Percentiles rank a stretch among this genome's conserved stretches.
Conservation (phyloP, 2,329 filamentous ascomycete genomes). For the Colletotrichum cordylinicola region DNA sequence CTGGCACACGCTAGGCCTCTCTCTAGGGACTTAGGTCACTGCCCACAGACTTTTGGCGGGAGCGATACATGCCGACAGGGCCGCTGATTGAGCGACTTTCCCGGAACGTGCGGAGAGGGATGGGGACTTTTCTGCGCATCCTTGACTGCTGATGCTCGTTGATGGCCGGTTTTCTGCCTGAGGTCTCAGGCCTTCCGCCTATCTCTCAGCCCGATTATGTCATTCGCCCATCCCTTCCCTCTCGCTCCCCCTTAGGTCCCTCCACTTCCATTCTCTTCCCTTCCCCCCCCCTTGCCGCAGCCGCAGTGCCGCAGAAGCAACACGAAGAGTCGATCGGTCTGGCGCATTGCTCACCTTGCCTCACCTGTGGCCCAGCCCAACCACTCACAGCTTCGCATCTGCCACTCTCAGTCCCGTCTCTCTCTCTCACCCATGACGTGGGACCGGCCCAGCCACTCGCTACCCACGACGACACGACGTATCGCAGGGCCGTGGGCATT, state of each 20-base stretch:
- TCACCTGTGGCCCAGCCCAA: not conserved
- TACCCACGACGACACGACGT: not conserved
- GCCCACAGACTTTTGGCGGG: not conserved
- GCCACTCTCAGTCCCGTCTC: not conserved
- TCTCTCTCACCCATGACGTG: not conserved
- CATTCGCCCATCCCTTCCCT: not conserved
- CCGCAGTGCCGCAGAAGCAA: not conserved
- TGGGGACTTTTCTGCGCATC: not conserved
- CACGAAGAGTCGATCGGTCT: conserved; percentile 2
- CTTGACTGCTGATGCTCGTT: not conserved
- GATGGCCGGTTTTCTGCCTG: not conserved
- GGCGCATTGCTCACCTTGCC: not conserved
- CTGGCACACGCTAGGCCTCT: not conserved
- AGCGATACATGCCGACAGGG: not conserved
- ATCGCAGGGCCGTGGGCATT: not conserved
- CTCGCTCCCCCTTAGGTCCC: not conserved
- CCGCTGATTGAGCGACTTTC: not conserved
- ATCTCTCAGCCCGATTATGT: conserved; percentile 6
- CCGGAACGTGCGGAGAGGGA: conserved; percentile 12
- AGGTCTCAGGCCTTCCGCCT: not conserved
- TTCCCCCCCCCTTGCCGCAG: not conserved
- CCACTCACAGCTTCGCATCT: not conserved
- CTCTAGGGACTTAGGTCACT: not conserved
- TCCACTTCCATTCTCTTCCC: not conserved
- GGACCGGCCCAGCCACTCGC: not conserved